phyloP scores from a whole-genome alignment of 1,284 basidiomycete genomes.

The Meripilus lineatus region DNA sequence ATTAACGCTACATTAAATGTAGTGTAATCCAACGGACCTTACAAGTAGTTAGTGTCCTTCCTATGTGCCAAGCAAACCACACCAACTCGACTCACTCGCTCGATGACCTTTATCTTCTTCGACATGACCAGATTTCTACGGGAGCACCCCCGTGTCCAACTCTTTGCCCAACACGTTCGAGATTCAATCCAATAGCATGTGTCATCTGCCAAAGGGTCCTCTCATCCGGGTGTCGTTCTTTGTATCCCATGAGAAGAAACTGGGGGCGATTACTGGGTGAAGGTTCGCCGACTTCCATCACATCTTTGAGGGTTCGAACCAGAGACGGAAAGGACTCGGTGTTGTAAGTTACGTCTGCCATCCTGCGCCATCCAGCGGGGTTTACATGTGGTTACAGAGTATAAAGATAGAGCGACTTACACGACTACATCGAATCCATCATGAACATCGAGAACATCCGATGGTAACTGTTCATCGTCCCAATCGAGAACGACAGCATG shows the following conservation, averaged over 20 bases:
- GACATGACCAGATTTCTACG: conserved; percentile 70
- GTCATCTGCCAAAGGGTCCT: conserved; percentile 61
- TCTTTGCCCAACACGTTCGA: conserved; percentile 50
- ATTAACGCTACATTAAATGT: too few species aligned
- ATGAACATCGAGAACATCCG: conserved; percentile 31
- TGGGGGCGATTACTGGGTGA: conserved; percentile 28
- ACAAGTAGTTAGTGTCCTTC: too few species aligned
- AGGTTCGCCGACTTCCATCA: conserved; percentile 30
- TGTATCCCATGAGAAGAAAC: conserved; percentile 71
- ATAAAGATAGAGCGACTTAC: conserved; percentile 32
- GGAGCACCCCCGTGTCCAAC: conserved; percentile 51
- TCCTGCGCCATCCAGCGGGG: conserved; percentile 38
- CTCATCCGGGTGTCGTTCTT: conserved; percentile 74
- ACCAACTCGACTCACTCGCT: too few species aligned
- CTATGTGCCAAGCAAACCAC: too few species aligned
- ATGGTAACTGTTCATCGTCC: conserved; percentile 55
- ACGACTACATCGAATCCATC: conserved; percentile 51
- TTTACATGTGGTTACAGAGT: neutral
- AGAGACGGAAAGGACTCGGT: conserved; percentile 75
- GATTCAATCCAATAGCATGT: conserved; percentile 43
- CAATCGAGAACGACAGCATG: conserved; percentile 64
- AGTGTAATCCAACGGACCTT: too few species aligned
- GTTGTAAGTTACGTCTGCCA: conserved; percentile 90
- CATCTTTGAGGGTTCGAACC: conserved; percentile 45
- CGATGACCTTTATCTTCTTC: too few species aligned